Evolutionary conservation across 805 yeast genomes (phyloP).

Genomic region (Nakazawaea siamensis): DNA sequence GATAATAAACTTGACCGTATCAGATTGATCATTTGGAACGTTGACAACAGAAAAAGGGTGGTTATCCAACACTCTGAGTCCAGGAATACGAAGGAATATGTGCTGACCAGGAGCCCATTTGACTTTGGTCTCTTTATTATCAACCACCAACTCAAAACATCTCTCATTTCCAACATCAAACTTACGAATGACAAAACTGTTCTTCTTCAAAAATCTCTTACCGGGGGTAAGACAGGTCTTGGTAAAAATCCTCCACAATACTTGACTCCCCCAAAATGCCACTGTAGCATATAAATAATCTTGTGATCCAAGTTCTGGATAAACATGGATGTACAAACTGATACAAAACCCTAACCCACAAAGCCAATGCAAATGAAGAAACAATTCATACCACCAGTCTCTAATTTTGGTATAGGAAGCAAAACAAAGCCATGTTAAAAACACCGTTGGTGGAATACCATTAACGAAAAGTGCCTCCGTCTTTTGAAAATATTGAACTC

Average conservation of each 20-base stretch:
- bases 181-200: not conserved
- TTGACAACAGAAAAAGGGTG: not conserved
- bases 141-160: not conserved
- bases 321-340: slow-evolving; percentile 37
- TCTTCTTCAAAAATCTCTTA: not conserved
- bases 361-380: slow-evolving; percentile 46
- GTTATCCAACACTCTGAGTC: not conserved
- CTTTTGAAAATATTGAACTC: slow-evolving; percentile 17
- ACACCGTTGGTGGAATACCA: slow-evolving; percentile 43
- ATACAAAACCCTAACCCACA: slow-evolving; percentile 40
- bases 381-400: slow-evolving; percentile 34
- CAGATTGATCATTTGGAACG: not conserved
- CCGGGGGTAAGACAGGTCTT: slow-evolving; percentile 22
- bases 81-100: not conserved
- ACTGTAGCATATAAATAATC: slow-evolving; percentile 42
- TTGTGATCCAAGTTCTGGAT: slow-evolving; percentile 25
- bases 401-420: slow-evolving; percentile 33
- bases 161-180: not conserved
- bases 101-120: not conserved
- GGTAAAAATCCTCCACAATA: slow-evolving; percentile 34
- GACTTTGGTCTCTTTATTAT: not conserved
- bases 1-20: not conserved
- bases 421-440: slow-evolving; percentile 34
- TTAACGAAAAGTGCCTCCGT: slow-evolving; percentile 19
- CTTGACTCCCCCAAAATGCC: slow-evolving; percentile 42